Percentiles rank a stretch among this genome's conserved stretches.
Conservation (phyloP, 495 filamentous ascomycete species). For the Podospora pseudopauciseta region DNA sequence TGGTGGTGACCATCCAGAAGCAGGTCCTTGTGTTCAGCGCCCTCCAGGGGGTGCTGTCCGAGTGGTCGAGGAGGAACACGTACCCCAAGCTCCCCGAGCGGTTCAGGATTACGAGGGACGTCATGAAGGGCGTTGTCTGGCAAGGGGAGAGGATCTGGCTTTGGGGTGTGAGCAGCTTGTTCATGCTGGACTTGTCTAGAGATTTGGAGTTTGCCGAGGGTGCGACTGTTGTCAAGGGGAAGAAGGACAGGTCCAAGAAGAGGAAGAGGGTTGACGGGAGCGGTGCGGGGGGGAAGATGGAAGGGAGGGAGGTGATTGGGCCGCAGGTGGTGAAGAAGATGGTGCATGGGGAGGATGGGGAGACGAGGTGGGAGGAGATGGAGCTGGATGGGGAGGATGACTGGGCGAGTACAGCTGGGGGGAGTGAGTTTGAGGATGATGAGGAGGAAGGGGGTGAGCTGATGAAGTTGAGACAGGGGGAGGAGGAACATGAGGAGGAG, state of each 20-base stretch:
- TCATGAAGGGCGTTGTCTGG: constrained; percentile 82
- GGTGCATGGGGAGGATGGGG: constrained; percentile 40
- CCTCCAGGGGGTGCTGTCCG: constrained; percentile 64
- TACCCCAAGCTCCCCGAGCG: constrained; percentile 66
- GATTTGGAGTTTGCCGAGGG: constrained; percentile 63
- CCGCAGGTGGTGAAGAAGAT: constrained; percentile 32
- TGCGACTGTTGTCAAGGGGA: constrained; percentile 11
- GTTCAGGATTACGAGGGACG: constrained; percentile 67
- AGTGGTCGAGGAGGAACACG: constrained; percentile 85
- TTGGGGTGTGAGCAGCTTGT: constrained; percentile 79
- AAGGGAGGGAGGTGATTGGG: constrained; percentile 41
- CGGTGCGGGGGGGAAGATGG: constrained; percentile 59
- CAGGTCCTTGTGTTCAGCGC: constrained; percentile 75
- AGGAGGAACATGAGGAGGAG: constrained; percentile 21
- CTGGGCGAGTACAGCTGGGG: constrained; percentile 38
- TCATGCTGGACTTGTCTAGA: constrained; percentile 82
- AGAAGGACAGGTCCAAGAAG: constrained; percentile 44
- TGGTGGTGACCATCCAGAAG: constrained; percentile 71
- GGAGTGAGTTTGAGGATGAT: constrained; percentile 36
- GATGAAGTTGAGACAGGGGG: constrained; percentile 35
- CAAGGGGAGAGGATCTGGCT: constrained; percentile 77
- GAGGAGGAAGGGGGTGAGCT: constrained; percentile 44
- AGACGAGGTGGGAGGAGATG: constrained; percentile 35
- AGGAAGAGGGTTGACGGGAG: constrained; percentile 45
- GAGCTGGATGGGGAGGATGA: constrained; percentile 41